Conservation (phyloP, 225 moss, liverwort and hornwort genomes). For the Bryum argenteum region DNA sequence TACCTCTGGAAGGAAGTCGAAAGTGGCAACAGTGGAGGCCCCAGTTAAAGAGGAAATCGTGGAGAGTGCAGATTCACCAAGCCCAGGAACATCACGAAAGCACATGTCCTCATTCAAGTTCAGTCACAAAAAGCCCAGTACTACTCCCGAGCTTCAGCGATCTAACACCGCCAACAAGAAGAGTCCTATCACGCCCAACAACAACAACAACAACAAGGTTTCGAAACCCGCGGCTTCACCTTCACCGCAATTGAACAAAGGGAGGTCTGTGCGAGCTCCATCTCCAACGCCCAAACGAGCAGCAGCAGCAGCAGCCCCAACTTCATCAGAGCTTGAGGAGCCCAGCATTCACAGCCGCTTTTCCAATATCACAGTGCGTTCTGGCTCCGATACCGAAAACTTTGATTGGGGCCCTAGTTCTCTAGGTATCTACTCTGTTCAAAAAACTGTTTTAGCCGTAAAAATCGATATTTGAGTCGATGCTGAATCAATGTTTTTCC, state of each 20-base stretch:
- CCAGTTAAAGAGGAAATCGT: constrained; percentile 54
- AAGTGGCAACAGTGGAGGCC: constrained; percentile 20
- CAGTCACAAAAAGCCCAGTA: constrained; percentile 36
- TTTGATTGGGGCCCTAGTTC: constrained; percentile 71
- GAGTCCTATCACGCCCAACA: neutral
- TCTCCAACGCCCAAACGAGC: constrained; percentile 19
- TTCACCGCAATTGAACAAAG: constrained; percentile 38
- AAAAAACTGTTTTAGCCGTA: constrained; percentile 20
- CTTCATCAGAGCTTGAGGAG: constrained; percentile 38
- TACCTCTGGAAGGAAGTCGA: neutral
- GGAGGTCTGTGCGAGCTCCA: constrained; percentile 39
- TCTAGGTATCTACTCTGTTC: constrained; percentile 72
- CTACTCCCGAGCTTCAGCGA: constrained; percentile 33
- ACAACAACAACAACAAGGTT: neutral
- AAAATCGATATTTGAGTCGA: neutral
- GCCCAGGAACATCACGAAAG: constrained; percentile 40
- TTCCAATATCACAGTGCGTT: constrained; percentile 74
- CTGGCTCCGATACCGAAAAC: constrained; percentile 68
- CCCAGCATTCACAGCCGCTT: constrained; percentile 64
- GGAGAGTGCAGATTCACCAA: constrained; percentile 47
- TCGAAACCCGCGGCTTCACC: constrained; percentile 19
- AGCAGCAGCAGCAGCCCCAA: neutral
- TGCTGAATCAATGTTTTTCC: neutral
- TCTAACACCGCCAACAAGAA: constrained; percentile 16
- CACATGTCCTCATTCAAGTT: constrained; percentile 63